Base-by-base conservation (phyloP, 352 stramenopile genomes). In the Globisporangium irregulare region DNA sequence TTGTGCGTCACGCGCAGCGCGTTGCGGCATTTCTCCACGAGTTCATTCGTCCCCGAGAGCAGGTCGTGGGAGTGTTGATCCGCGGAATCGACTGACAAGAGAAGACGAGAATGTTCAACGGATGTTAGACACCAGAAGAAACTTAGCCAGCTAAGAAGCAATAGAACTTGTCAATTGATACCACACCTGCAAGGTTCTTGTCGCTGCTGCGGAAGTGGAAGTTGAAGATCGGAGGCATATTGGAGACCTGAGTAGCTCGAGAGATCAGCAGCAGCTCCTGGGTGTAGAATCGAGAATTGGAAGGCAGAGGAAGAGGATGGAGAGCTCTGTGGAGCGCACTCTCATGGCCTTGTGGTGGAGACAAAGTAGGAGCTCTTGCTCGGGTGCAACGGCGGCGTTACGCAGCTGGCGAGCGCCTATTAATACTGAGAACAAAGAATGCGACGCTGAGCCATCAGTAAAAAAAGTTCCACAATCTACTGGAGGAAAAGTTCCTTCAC, bases 31-130 rank as follows among this genome's bases (percentile, higher is more conserved):
- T 76, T 75, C 24, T 61, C 54, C 25, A 87, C 68, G 36, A 87
- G 67, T 20, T 75, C 73, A 51, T 84, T 76, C 29, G 79, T 66
- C 38, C 81, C 72, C 3, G 70, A 50, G 34, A 81, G 70, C 56
- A 84, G 66, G 2, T 86, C 77, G 51, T 85, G 77, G 5, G 71
- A 85, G 58, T 73, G 73, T 69, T 82, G 77, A 24, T 78, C 73
- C 9, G 72, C 63, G 32, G 78, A 73, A 7, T 64, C 60, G 34
- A n/a, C 60, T 50, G 36, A 29, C 20, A 43, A 46, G 18, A n/a
- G 29, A 2, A 32, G 29, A 32, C 29, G 29, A 32, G 29, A 32
- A 32, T 32, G 29, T 7, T 32, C 29, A 32, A 32, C 29, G 29
- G 29, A 32, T 7, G 29, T 32, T 32, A 32, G 29, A 32, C 29